Base-by-base conservation (phyloP, 768 basidiomycete genomes). In the Pulveroboletus sp. region DNA sequence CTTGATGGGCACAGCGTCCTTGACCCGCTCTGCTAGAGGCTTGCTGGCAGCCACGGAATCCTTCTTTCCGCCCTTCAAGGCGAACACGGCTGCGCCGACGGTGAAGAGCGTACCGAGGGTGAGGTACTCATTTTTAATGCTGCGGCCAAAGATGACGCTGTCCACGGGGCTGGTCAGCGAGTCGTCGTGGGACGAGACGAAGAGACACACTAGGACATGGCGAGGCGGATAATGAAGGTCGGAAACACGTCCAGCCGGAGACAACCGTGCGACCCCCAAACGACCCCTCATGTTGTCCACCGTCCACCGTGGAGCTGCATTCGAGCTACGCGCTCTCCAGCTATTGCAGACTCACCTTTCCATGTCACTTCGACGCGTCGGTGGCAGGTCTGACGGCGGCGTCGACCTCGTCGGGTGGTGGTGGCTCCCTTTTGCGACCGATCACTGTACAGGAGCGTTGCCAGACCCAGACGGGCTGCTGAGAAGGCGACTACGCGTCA, bases 341-440 rank as follows among this genome's bases (percentile, higher is more conserved):
- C 59, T 90, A 6, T 75, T 93, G 5, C 79, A 81, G 31, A 64
- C 76, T 3, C 67, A 80, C 39, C 71, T 94, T 42, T 89, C 86
- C 30, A 96, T 95, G 93, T 76, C 83, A 2, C 75, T 94, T 5
- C 74, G 69, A 39, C 80, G 82, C 43, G 82, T 93, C 14, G 93
- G 93, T 5, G 91, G 93, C n/a, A 82, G 76, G 59, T 76, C 81
- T n/a, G 93, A 95, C 63, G 91, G 93, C 5, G 93, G 93, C 0
- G 73, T 96, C 36, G 93, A 96, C 67, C 73, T 95, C 19, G 64
- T 85, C 45, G 93, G 93, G 14, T 94, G 91, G 90, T 95, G 93
- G 93, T 92, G 85, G 85, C 71, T 95, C 5, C 92, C 88, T 23
- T 40, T 55, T 30, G 43, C 55, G 7, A 41, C 38, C 6, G 46